phyloP scores from a whole-genome alignment of 371 early-diverging fungal species.

The Rhizopus stolonifer region DNA sequence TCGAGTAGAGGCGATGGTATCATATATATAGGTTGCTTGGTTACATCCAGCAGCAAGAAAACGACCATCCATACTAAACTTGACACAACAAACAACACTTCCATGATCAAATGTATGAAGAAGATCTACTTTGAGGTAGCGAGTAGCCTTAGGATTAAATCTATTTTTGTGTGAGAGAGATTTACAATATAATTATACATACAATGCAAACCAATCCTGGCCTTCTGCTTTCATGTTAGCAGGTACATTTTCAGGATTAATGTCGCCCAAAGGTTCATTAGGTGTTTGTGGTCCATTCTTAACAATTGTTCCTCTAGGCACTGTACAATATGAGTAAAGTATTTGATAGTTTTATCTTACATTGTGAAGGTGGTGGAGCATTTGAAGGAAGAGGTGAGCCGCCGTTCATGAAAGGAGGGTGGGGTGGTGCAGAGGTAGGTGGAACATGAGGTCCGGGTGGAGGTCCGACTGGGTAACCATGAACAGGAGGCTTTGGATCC shows the following conservation, averaged over 20 bases:
- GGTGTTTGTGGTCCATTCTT: neutral
- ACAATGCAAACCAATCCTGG: constrained; percentile 88
- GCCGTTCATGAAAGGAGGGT: constrained; percentile 40
- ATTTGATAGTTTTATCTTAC: constrained; percentile 11
- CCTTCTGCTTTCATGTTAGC: constrained; percentile 85
- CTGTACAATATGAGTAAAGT: neutral
- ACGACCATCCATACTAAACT: constrained; percentile 87
- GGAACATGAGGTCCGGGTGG: constrained; percentile 23
- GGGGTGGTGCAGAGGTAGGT: constrained; percentile 23
- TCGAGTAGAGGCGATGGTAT: constrained; percentile 62
- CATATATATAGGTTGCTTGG: constrained; percentile 83
- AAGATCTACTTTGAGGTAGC: too few relatives aligned
- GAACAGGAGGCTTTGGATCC: constrained; percentile 33
- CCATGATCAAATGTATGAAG: constrained; percentile 81
- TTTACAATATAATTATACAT: constrained; percentile 28
- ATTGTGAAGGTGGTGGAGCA: constrained; percentile 37
- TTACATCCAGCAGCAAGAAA: constrained; percentile 94
- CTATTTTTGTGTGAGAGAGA: constrained; percentile 20
- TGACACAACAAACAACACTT: constrained; percentile 93
- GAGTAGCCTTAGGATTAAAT: constrained; percentile 70
- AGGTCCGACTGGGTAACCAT: constrained; percentile 20
- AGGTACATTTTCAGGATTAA: constrained; percentile 83
- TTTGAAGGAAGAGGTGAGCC: constrained; percentile 40
- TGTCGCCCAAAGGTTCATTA: constrained; percentile 60
- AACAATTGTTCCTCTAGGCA: neutral